Percentiles rank a stretch among this genome's conserved stretches.
phyloP scores from a whole-genome alignment of 2,329 filamentous ascomycete species.

The Talaromyces pinophilus region DNA sequence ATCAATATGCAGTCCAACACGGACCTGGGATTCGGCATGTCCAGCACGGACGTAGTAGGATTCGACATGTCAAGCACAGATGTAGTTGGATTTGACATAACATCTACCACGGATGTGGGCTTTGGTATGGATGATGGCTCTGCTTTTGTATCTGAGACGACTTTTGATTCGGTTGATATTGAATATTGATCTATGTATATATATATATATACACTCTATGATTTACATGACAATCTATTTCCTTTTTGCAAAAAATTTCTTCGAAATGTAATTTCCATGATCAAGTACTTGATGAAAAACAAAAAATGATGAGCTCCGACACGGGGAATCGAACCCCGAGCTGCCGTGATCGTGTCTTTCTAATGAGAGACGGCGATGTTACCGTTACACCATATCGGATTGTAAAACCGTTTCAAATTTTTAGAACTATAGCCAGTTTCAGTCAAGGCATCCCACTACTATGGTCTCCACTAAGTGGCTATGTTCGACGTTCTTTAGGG shows the following conservation, averaged over 20 bases:
- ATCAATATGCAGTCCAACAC: constrained; percentile 10
- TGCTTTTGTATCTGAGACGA: constrained; percentile 7
- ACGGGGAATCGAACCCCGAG: constrained; percentile 6
- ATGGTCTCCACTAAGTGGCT: too few relatives aligned
- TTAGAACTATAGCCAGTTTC: too few relatives aligned
- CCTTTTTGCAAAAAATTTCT: background rate
- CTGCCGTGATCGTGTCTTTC: constrained; percentile 6
- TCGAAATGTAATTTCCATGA: too few relatives aligned
- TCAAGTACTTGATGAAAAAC: background rate
- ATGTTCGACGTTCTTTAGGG: too few relatives aligned
- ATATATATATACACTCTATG: background rate
- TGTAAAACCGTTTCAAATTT: too few relatives aligned
- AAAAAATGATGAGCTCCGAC: background rate
- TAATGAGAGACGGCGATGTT: constrained; percentile 7
- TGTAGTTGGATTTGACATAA: background rate
- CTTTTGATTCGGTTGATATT: background rate
- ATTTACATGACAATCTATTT: background rate
- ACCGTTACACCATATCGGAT: constrained; percentile 7
- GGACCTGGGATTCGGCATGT: background rate
- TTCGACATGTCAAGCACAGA: background rate
- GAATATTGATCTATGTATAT: background rate
- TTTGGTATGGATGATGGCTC: constrained; percentile 2
- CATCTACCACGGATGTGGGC: background rate
- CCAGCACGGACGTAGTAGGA: background rate
- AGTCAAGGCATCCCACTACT: too few relatives aligned